Conservation (phyloP, 1,284 basidiomycete genomes). For the Tausonia pullulans region DNA sequence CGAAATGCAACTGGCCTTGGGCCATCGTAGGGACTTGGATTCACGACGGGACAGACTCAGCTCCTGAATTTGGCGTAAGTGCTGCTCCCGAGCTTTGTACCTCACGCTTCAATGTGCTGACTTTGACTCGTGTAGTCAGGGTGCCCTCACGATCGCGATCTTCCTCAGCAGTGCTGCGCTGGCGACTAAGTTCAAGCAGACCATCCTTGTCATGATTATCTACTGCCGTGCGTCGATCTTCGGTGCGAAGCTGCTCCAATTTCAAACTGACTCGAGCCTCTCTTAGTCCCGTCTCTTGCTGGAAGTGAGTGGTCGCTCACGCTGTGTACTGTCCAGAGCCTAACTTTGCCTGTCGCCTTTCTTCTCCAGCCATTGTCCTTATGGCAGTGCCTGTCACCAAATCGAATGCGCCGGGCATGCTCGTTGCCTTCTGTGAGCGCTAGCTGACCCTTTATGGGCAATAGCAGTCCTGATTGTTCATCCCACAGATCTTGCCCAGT, state of each 20-base stretch:
- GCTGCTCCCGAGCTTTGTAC: constrained; percentile 12
- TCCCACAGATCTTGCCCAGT: not conserved
- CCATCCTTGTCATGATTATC: constrained; percentile 17
- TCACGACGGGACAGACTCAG: constrained; percentile 19
- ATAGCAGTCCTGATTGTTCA: not conserved
- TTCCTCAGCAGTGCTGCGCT: constrained; percentile 13
- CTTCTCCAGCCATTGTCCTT: constrained; percentile 21
- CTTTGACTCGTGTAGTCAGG: constrained; percentile 19
- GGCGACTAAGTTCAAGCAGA: constrained; percentile 12
- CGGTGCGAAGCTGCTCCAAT: too few species aligned
- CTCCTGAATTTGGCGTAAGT: constrained; percentile 20
- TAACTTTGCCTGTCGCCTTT: constrained; percentile 18
- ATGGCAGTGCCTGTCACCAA: constrained; percentile 20
- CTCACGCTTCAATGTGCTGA: constrained; percentile 13
- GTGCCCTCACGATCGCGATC: constrained; percentile 23
- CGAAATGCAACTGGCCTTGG: too few species aligned
- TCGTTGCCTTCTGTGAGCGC: constrained; percentile 23
- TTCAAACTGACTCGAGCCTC: constrained; percentile 19
- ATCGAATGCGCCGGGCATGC: constrained; percentile 18
- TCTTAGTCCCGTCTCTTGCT: constrained; percentile 7
- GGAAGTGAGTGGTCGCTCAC: too few species aligned
- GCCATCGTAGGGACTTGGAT: not conserved
- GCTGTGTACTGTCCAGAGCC: too few species aligned
- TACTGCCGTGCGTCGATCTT: constrained; percentile 17
- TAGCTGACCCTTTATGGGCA: constrained; percentile 19